Percentiles rank a stretch among this genome's conserved stretches.
phyloP scores from a whole-genome alignment of 1,284 basidiomycete genomes.

The Gastroboletus turbinatus region DNA sequence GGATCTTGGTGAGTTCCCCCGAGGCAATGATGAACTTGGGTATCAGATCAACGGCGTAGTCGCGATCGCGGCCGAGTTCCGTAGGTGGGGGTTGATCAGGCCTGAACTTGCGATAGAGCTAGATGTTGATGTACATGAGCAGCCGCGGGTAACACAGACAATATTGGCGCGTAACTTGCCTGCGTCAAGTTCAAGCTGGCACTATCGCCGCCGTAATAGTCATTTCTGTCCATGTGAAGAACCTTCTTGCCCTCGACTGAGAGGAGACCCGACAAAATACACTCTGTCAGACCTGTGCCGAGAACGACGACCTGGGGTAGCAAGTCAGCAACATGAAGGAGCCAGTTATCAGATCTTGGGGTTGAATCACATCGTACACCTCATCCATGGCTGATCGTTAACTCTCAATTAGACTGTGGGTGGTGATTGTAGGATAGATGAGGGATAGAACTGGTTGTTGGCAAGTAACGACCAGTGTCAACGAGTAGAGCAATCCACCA shows the following conservation, averaged over 20 bases:
- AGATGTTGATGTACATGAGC: slow-evolving; percentile 25
- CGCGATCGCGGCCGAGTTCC: slow-evolving; percentile 89
- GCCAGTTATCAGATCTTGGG: slow-evolving; percentile 17
- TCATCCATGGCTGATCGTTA: slow-evolving; percentile 69
- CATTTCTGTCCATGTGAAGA: slow-evolving; percentile 98
- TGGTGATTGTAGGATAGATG: slow-evolving; percentile 14
- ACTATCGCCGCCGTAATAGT: slow-evolving; percentile 98
- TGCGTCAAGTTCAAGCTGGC: slow-evolving; percentile 97
- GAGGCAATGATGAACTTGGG: slow-evolving; percentile 98
- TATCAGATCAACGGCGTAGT: slow-evolving; percentile 94
- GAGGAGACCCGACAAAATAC: slow-evolving; percentile 93
- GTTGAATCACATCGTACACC: slow-evolving; percentile 74
- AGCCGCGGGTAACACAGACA: slow-evolving; percentile 8
- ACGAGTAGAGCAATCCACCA: slow-evolving; percentile 1
- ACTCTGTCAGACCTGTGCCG: slow-evolving; percentile 97
- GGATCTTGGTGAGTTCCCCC: slow-evolving; percentile 96
- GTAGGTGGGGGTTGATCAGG: slow-evolving; percentile 67
- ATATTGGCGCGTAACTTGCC: slow-evolving; percentile 46
- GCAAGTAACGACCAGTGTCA: slow-evolving; percentile 12
- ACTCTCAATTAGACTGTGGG: slow-evolving; percentile 10
- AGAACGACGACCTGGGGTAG: slow-evolving; percentile 80
- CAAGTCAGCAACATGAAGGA: slow-evolving; percentile 17
- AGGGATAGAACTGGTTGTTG: slow-evolving; percentile 16
- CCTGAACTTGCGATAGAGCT: slow-evolving; percentile 98
- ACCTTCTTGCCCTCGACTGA: slow-evolving; percentile 99